Evolutionary conservation across 139 green algal genomes (phyloP), one percentile per base, ranked within the genome.

Genomic region (Micractinium sp.): DNA sequence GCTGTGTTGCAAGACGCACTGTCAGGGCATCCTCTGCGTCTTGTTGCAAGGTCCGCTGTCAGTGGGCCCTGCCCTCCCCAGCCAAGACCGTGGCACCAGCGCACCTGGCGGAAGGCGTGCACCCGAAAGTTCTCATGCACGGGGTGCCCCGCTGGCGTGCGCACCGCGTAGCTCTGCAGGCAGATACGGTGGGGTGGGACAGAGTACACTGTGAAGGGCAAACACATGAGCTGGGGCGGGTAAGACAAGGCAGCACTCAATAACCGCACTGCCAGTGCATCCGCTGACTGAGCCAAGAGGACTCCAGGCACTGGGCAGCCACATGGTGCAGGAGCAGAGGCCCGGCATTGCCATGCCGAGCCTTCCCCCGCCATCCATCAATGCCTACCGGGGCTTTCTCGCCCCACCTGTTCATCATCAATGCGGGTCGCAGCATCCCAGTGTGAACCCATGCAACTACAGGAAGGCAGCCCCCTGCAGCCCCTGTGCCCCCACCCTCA

Each of bases 111-210:
- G 88, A 99, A 99, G 61, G 81, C 69, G 53, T 87, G 86, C 60
- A 98, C 96, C 12, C 97, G 86, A 88, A 94, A 94, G 92, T 98
- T 94, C 87, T 99, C 97, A 63, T 92, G 33, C 7, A 99, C 90
- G 9, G 97, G 96, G 88, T 99, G 97, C 7, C 80, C 85, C 0
- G 96, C 94, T 3, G 96, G 89, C 36, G 82, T 85, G 4, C 87
- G 92, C 77, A 99, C 90, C 0, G 89, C 78, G 90, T 98, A 97
- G 0, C 7, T 89, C 71, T 89, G 61, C 35, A 14, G n/a, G 31
- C 2, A 71, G 22, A 12, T 12, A 12, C 12, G 47, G 47, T 56
- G 14, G 2, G 74, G 74, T 25, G 12, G 35, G 74, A 4, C 31
- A 79, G 31, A 31, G 29, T 36, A 2, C 4, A 20, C 22, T 36